Evolutionary conservation across 768 basidiomycete genomes (phyloP), one percentile per base, ranked within the genome.

Genomic region (Phanerodontia chrysosporium): DNA sequence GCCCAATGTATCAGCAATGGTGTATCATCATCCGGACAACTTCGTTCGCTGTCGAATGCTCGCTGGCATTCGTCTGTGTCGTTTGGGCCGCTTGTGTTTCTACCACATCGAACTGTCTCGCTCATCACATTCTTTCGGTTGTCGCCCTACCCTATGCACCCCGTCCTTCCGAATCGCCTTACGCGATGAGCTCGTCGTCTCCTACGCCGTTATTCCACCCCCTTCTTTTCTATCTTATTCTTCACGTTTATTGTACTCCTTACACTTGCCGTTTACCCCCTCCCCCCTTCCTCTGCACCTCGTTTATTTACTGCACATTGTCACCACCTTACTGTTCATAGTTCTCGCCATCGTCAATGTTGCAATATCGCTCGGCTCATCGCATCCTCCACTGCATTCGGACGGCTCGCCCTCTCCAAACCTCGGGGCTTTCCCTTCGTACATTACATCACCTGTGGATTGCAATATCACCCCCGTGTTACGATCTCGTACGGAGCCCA

Each of bases 171-270:
- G 63, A 63, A 57, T 69, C 65, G 65, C 66, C 60, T 66, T 66
- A 75, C 76, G 75, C 76, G 77, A 79, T 75, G 74, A 79, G 77
- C 75, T 76, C 78, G 76, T 83, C 80, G 58, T 52, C 60, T 49
- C 44, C 51, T 60, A 61, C 59, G 76, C 73, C 74, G 72, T 70
- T 75, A 76, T 71, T 68, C 73, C 67, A 71, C 72, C 67, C 74
- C 79, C 77, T 81, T 82, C 78, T 75, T 83, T 79, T 84, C 83
- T 86, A 85, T 83, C 79, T 90, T 90, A 90, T 90, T 89, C 81
- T 83, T 87, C 86, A 86, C 77, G 79, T 88, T 69, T 71, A 71
- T 71, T 71, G 70, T 87, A 89, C 85, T 79, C 74, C 78, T 80
- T 77, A 55, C 49, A 45, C 35, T 51, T 62, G 42, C 42, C 35